These are phyloP conservation scores for Escallonia herrerae DNA, from an alignment of 129 eudicot species.

Conservation along the genomic window DNA sequence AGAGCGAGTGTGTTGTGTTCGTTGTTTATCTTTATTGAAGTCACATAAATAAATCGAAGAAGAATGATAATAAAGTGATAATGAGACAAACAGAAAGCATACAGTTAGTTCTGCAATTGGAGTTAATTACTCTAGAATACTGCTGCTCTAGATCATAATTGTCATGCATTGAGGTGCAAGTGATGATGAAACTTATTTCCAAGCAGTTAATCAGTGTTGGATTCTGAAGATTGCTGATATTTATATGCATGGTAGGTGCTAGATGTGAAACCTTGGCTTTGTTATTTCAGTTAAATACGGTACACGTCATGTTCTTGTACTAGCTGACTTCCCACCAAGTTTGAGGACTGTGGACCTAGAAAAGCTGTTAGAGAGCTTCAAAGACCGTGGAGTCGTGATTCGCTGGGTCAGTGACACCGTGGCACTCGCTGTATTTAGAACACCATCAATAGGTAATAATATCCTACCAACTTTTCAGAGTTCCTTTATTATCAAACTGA, in stretches of 20 bases:
- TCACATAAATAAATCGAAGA: too few species aligned
- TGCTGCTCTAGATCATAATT: background rate
- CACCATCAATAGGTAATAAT: constrained; percentile 69
- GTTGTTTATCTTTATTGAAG: too few species aligned
- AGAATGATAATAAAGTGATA: background rate
- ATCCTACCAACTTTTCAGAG: background rate
- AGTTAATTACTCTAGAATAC: background rate
- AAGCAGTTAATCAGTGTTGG: background rate
- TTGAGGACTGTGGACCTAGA: constrained; percentile 74
- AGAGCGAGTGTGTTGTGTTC: too few species aligned
- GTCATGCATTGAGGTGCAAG: background rate
- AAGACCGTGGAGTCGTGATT: constrained; percentile 56
- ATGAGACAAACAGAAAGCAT: background rate
- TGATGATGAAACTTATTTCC: background rate
- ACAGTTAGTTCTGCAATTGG: background rate
- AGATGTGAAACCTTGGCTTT: constrained; percentile 5
- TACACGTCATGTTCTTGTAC: constrained; percentile 83
- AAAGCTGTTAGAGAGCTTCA: constrained; percentile 58
- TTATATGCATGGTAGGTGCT: background rate
- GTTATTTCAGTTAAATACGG: constrained; percentile 59
- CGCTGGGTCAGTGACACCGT: constrained; percentile 94
- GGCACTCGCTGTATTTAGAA: constrained; percentile 86
- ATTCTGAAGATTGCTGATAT: background rate
- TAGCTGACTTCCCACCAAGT: constrained; percentile 74
- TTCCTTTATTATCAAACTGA: too few species aligned